Conservation (phyloP, 2,329 filamentous ascomycete genomes). For the Colletotrichum destructivum region DNA sequence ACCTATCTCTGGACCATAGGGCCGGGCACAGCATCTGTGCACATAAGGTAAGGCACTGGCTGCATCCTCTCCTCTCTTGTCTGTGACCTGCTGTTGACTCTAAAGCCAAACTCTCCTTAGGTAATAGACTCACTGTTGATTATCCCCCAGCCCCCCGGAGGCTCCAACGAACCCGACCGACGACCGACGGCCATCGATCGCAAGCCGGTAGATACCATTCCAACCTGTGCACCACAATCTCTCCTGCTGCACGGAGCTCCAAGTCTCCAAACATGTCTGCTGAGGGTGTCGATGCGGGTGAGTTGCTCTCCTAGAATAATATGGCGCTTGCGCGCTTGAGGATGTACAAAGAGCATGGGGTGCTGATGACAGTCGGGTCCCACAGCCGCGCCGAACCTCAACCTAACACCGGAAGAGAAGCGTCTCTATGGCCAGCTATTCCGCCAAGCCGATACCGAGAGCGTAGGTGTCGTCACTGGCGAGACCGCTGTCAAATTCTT, state of each 20-base stretch:
- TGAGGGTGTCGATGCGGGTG: constrained; percentile 40
- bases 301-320: constrained; percentile 3
- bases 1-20: constrained; percentile 21
- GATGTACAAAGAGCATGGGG: background rate
- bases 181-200: constrained; percentile 3
- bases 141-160: constrained; percentile 32
- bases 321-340: constrained; percentile 10
- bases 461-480: constrained; percentile 93
- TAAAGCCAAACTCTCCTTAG: constrained; percentile 4
- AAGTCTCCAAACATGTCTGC: constrained; percentile 36
- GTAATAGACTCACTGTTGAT: constrained; percentile 21
- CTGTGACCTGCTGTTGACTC: constrained; percentile 6
- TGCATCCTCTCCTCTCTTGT: background rate
- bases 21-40: constrained; percentile 30
- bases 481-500: constrained; percentile 98
- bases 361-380: constrained; percentile 39
- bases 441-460: constrained; percentile 91
- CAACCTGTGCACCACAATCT: constrained; percentile 3
- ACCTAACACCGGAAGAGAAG: constrained; percentile 93
- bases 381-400: constrained; percentile 77
- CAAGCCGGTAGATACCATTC: background rate
- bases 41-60: constrained; percentile 20
- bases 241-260: constrained; percentile 11
- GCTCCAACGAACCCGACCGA: constrained; percentile 20
- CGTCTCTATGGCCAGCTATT: constrained; percentile 94